Evolutionary conservation across 306 rosid species (phyloP).

Genomic region (cucumber (Cucumis sativus)): Cucumber_9930_V3 NC_026655.2:31310501-31311000

Average conservation of each 20-base stretch:
- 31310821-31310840: not conserved
- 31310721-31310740: not conserved
- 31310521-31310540: too few relatives aligned
- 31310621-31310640: too few relatives aligned
- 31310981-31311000: not conserved
- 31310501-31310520: too few relatives aligned
- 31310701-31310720: not conserved
- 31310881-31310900: not conserved
- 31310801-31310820: not conserved
- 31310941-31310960: not conserved
- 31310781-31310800: not conserved
- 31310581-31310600: too few relatives aligned
- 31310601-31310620: too few relatives aligned
- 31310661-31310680: too few relatives aligned
- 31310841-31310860: not conserved
- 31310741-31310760: not conserved
- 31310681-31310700: not conserved
- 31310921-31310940: not conserved
- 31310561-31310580: too few relatives aligned
- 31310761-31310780: not conserved
- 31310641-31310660: too few relatives aligned
- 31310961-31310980: not conserved
- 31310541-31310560: too few relatives aligned
- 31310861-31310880: not conserved
- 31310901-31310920: constrained; percentile 4